Base-by-base conservation (phyloP, 768 basidiomycete species). In the Pisolithus orientalis region DNA sequence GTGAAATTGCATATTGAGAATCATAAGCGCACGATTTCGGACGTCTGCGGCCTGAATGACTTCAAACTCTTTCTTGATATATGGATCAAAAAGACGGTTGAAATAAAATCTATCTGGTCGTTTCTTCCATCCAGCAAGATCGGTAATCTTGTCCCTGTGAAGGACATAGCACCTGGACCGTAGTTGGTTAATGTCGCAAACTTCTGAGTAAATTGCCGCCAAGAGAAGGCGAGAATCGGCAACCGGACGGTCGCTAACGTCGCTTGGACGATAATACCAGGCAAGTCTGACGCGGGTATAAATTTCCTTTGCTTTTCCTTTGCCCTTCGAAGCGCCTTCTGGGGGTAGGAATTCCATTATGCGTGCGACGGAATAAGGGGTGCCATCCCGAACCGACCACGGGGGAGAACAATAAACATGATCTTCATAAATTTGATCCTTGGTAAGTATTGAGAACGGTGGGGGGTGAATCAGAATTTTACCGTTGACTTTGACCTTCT, bases 51-150 rank as follows among this genome's bases (percentile, higher is more conserved):
- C 81, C 54, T 87, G 85, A 49, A 99, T 85, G 60, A 97, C 88
- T 67, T 98, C 96, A 69, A 95, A 97, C 71, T 97, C 94, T 69
- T 90, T 90, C 75, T 95, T 94, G 72, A 97, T 91, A 70, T 95
- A 97, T 49, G 94, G 93, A 74, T 98, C 95, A 66, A 95, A 99
- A 28, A 97, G 78, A 62, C 89, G 85, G 62, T 84, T 85, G 77
- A 94, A 99, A 76, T 94, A 96, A 77, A 99, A 99, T 58, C 90
- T 82, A 70, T 99, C 95, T 2, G 90, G 87, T 42, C 85, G 80
- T 69, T 90, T 90, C 75, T 94, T 97, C 92, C 92, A 97, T 6
- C 84, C 86, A 63, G 89, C 82, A 37, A 96, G 75, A 73, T 97
- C 90, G 46, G 90, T 84, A 61, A 95, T 94, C 74, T 93, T 92